These are phyloP conservation scores for Calonectria hawksworthii DNA, from an alignment of 2,329 filamentous ascomycete species.

Conservation along the genomic window DNA sequence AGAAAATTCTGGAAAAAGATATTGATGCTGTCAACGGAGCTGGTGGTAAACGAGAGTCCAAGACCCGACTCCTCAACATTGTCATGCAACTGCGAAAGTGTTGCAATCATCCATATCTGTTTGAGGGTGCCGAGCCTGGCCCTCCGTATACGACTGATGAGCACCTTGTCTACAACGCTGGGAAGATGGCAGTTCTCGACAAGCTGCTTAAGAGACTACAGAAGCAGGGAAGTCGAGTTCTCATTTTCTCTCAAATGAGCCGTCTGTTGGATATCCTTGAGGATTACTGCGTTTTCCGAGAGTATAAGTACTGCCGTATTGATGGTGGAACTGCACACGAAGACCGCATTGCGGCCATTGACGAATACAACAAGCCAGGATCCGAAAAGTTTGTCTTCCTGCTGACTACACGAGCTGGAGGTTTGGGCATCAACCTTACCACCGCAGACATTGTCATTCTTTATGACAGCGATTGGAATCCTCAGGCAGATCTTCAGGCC, in stretches of 20 bases:
- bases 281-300: constrained; percentile 96
- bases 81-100: constrained; percentile 99
- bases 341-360: constrained; percentile 96
- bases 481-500: constrained; percentile 96
- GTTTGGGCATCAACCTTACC: constrained; percentile 96
- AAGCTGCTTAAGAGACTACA: constrained; percentile 88
- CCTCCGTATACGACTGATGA: constrained; percentile 99
- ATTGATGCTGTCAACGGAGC: constrained; percentile 99
- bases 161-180: constrained; percentile 92
- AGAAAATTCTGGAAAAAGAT: constrained; percentile 98
- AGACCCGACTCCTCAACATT: constrained; percentile 96
- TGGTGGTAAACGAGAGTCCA: constrained; percentile 95
- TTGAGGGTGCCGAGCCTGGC: constrained; percentile 96
- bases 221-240: constrained; percentile 90
- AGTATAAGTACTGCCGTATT: constrained; percentile 96
- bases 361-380: constrained; percentile 96
- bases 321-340: constrained; percentile 97
- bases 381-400: constrained; percentile 98
- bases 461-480: constrained; percentile 99
- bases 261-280: constrained; percentile 96
- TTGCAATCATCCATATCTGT: constrained; percentile 98
- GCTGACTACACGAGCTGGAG: constrained; percentile 94
- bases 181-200: constrained; percentile 98
- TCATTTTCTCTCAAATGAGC: constrained; percentile 99
- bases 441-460: constrained; percentile 95